Evolutionary conservation across 176 grass and related monocot genomes (phyloP), one percentile per base, ranked within the genome.

Genomic region (Triticum monococcum): DNA sequence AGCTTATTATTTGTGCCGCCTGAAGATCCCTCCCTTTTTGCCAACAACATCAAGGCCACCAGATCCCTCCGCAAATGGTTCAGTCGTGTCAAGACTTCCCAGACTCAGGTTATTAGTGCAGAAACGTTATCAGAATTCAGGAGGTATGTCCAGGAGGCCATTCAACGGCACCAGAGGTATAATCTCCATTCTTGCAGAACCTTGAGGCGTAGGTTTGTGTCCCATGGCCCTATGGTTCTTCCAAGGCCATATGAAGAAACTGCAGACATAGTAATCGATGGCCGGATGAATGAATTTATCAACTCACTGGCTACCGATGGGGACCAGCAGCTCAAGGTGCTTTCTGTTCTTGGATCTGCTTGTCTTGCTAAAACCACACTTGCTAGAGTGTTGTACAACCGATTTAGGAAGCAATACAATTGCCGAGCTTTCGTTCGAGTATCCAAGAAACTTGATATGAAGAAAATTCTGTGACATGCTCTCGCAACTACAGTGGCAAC

Each of bases 331-430:
- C 75, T 77, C 75, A 78, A 60, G 52, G 75, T 78, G 75, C 0
- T 78, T 8, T 60, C 75, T 14, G 3, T 78, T 36, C 0, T 78
- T 36, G 75, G 75, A 60, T 5, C 52, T 60, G 17, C 28, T 36
- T 59, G 31, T 23, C 30, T 78, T 59, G 75, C 52, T n/a, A 78
- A 78, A 60, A 78, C 75, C 8, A 78, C 75, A 23, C 30, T 80
- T 26, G 78, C 59, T 16, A 64, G 9, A 64, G 4, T 12, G 33
- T 41, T 64, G 13, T 78, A 78, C 9, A 59, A 8, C 5, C 13
- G 0, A 64, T 1, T 79, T 64, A 8, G 77, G 8, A 62, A 24
- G 14, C 35, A 2, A 1, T 79, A 11, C 13, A 1, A 26, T 9
- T 79, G 59, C 3, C 59, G 59, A 28, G 77, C 77, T 38, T 79